phyloP scores from a whole-genome alignment of 768 basidiomycete species.

The Leucosporidium yakuticum region DNA sequence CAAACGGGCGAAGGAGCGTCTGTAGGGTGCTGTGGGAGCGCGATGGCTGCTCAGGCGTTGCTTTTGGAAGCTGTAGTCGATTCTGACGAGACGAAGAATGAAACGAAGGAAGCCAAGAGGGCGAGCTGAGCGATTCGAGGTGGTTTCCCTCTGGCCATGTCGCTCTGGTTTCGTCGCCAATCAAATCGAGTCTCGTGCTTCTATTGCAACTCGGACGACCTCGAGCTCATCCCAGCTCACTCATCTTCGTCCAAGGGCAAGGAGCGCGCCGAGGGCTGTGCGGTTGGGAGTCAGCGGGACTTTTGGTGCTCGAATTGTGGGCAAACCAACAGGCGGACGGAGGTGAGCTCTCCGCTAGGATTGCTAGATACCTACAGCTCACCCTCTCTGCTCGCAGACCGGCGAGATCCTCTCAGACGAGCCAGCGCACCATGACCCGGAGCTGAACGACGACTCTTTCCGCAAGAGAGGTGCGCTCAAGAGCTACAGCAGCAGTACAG shows the following conservation, averaged over 20 bases:
- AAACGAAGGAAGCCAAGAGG: background rate
- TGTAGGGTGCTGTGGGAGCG: no score
- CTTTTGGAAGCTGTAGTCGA: background rate
- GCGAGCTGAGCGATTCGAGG: background rate
- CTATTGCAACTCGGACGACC: constrained; percentile 28
- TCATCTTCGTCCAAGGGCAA: constrained; percentile 6
- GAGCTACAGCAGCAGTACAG: no score
- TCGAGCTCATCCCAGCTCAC: constrained; percentile 18
- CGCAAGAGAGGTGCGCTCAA: constrained; percentile 57
- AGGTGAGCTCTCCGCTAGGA: background rate
- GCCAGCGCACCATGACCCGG: constrained; percentile 79
- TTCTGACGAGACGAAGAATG: background rate
- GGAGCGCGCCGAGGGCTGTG: constrained; percentile 7
- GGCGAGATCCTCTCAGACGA: constrained; percentile 80
- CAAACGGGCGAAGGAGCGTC: no score
- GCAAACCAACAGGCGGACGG: constrained; percentile 64
- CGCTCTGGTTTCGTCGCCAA: constrained; percentile 6
- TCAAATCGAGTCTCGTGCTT: constrained; percentile 23
- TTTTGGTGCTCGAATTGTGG: constrained; percentile 36
- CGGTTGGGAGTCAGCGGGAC: background rate
- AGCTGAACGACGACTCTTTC: constrained; percentile 64
- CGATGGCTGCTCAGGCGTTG: no score
- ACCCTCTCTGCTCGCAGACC: constrained; percentile 35
- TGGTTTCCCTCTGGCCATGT: background rate
- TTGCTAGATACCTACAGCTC: background rate